Conservation (phyloP, 768 basidiomycete genomes). For the Podaxis sp. region DNA sequence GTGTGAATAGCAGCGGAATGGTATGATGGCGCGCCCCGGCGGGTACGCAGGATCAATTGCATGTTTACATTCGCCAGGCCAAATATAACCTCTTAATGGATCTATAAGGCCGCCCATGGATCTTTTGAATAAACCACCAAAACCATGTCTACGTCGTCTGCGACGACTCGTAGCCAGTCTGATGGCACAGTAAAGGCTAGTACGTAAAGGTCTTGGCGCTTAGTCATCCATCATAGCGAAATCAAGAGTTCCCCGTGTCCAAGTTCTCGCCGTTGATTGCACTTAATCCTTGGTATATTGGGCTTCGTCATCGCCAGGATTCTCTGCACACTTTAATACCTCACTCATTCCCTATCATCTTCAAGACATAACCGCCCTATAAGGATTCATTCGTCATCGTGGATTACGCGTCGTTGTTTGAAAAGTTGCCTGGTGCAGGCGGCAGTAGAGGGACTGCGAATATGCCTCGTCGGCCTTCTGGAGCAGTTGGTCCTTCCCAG, state of each 20-base stretch:
- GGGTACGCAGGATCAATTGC: background rate
- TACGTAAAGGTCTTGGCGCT: background rate
- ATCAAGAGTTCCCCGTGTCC: conserved; percentile 14
- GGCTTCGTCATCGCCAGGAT: background rate
- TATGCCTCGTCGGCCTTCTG: conserved; percentile 63
- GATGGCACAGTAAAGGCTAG: background rate
- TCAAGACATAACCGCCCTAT: background rate
- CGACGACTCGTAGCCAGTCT: too few species aligned
- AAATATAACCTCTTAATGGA: background rate
- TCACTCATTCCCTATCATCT: background rate
- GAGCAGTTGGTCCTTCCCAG: conserved; percentile 41
- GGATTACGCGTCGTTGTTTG: conserved; percentile 11
- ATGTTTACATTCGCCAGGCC: background rate
- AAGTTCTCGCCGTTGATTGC: background rate
- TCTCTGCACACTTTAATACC: background rate
- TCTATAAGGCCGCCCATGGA: background rate
- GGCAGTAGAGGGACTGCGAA: background rate
- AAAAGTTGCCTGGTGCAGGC: conserved; percentile 4
- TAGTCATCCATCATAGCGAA: conserved; percentile 5
- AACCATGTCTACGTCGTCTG: background rate
- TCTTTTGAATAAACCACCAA: background rate
- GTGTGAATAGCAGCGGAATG: background rate
- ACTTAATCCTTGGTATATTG: background rate
- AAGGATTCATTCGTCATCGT: background rate
- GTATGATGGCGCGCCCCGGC: background rate